Percentiles rank a stretch among this genome's conserved stretches.
Evolutionary conservation across 345 rosid genomes (phyloP).

Genomic region (Bruguiera parviflora): DNA sequence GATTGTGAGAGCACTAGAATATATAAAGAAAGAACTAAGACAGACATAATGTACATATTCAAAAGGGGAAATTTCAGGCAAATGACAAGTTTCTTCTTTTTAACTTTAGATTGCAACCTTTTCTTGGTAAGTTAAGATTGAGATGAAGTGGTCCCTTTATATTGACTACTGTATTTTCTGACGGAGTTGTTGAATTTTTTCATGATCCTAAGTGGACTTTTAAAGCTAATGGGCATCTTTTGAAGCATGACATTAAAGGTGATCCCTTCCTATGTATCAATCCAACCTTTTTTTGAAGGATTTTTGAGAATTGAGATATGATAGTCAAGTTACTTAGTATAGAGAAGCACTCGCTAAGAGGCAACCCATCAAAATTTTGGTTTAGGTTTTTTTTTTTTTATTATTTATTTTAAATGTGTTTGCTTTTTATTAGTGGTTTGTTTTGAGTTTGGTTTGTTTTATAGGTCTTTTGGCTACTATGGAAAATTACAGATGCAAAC

Average conservation of each 20-base stretch:
- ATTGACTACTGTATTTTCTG: neutral
- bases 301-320: neutral
- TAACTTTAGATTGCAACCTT: neutral
- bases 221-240: neutral
- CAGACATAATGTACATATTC: neutral
- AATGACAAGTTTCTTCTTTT: neutral
- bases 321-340: neutral
- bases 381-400: neutral
- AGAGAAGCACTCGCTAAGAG: neutral
- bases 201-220: neutral
- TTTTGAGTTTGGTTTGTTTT: neutral
- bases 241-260: neutral
- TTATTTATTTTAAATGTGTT: no score
- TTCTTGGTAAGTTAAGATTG: neutral
- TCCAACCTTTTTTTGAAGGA: neutral
- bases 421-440: neutral
- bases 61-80: neutral
- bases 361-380: neutral
- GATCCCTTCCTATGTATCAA: neutral
- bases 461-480: no score
- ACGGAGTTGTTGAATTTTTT: neutral
- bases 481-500: no score
- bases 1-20: neutral
- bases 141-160: neutral
- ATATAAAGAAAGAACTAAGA: slow-evolving; percentile 6